Evolutionary conservation across 495 filamentous ascomycete genomes (phyloP), one percentile per base, ranked within the genome.

Genomic region (Mycothermus thermophilus): DNA sequence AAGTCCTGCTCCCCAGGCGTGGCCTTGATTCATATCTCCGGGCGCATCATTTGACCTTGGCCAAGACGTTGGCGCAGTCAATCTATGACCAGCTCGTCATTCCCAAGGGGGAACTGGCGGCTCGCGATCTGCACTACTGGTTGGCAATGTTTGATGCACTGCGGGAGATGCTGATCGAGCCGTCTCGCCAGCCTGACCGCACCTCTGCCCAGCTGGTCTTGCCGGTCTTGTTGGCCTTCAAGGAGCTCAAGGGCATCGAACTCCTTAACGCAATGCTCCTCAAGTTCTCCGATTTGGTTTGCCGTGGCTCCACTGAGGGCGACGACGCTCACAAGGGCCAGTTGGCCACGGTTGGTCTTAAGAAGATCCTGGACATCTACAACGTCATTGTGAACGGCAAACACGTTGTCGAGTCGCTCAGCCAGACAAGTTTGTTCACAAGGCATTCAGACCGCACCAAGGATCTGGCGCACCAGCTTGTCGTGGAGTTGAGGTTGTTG

Each of bases 351-450:
- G 40, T 58, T 15, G 82, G 80, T 30, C 75, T 93, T 39, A 82
- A 79, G 50, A 82, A 85, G 34, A 90, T 97, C 30, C 67, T 97
- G 15, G 71, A 74, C 18, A 72, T 95, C 27, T 96, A 88, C 55
- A 62, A 64, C 9, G 67, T 82, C 44, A 64, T 94, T 24, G 73
- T 77, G 31, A 77, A 73, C 35, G 72, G 78, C 1, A 93, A 92
- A 55, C 70, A 72, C 31, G 74, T 95, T 31, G 62, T 66, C 5
- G 90, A 97, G 12, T 78, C 87, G 3, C 57, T 59, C 29, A 72
- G 78, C 42, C 76, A 79, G 15, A 59, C 69, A 30, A 67, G 74
- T 24, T 67, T 93, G 43, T 51, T 67, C 3, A 41, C 48, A 5
- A 48, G 54, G 15, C 66, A 66, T 20, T 66, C 75, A 15, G 67